Evolutionary conservation across 768 basidiomycete species (phyloP).

Genomic region (Hortiboletus campestris): DNA sequence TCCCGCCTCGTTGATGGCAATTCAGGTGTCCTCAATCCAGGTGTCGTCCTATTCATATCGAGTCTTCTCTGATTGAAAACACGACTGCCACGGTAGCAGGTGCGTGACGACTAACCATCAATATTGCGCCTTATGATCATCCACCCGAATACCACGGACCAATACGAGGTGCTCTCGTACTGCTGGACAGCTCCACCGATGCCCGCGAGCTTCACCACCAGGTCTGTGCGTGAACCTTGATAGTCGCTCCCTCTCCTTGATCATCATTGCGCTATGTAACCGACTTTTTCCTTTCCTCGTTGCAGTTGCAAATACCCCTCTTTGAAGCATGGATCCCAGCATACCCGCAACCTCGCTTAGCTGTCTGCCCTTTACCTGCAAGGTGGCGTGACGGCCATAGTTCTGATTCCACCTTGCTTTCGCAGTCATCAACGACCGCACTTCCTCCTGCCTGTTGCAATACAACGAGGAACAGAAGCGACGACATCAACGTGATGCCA

Average conservation of each 20-base stretch:
- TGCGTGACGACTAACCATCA: conserved; percentile 11
- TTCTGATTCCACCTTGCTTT: conserved; percentile 22
- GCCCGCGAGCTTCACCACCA: neutral
- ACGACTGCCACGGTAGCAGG: conserved; percentile 14
- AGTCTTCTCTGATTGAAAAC: conserved; percentile 17
- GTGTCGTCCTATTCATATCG: conserved; percentile 19
- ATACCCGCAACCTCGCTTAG: conserved; percentile 28
- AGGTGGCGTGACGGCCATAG: conserved; percentile 21
- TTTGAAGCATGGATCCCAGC: conserved; percentile 20
- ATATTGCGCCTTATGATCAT: neutral
- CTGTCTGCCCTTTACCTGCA: conserved; percentile 26
- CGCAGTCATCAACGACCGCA: conserved; percentile 23
- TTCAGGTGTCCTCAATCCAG: conserved; percentile 1
- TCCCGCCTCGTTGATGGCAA: conserved; percentile 12
- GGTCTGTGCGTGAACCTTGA: conserved; percentile 13
- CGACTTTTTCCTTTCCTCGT: conserved; percentile 3
- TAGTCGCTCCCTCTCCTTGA: conserved; percentile 6
- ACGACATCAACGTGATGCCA: conserved; percentile 30
- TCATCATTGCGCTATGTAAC: conserved; percentile 4
- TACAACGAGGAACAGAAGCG: conserved; percentile 22
- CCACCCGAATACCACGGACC: conserved; percentile 7
- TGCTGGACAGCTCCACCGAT: neutral
- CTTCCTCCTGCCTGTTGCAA: conserved; percentile 26
- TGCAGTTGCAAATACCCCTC: conserved; percentile 16
- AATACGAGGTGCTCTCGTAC: neutral